Evolutionary conservation across 208 protist genomes (phyloP).

Genomic region (Angomonas deanei): DNA sequence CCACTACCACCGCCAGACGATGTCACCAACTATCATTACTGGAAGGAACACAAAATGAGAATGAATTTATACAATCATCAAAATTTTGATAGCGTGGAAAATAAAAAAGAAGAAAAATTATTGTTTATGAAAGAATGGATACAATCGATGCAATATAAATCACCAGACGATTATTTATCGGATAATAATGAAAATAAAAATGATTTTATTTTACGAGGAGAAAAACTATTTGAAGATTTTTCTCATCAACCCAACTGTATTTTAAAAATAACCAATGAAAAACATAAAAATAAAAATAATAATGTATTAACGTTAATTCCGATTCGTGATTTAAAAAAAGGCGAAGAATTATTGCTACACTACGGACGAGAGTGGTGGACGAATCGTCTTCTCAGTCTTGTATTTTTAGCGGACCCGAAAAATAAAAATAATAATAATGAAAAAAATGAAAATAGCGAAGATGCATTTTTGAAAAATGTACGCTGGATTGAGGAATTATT

Average conservation of each 20-base stretch:
- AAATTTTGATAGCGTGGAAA: conserved; percentile 1
- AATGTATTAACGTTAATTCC: conserved; percentile 52
- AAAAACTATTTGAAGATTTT: background rate
- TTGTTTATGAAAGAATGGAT: background rate
- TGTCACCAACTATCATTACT: conserved; percentile 23
- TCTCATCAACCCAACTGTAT: background rate
- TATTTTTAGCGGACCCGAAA: conserved; percentile 34
- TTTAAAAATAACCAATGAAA: background rate
- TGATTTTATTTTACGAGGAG: background rate
- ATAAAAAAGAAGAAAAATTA: background rate
- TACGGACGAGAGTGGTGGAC: conserved; percentile 89
- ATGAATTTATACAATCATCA: background rate
- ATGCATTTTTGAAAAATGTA: conserved; percentile 37
- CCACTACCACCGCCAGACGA: conserved; percentile 61
- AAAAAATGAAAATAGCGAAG: conserved; percentile 12
- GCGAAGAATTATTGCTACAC: conserved; percentile 75
- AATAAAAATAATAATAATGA: conserved; percentile 1
- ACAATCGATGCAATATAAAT: background rate
- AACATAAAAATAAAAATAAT: conserved; percentile 6
- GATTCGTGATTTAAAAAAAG: conserved; percentile 51
- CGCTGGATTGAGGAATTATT: conserved; percentile 81
- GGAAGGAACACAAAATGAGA: no score
- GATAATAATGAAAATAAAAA: background rate
- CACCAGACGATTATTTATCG: background rate
- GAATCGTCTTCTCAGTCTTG: conserved; percentile 45